Base-by-base conservation (phyloP, 306 rosid genomes). In the Carpinus fangiana region DNA sequence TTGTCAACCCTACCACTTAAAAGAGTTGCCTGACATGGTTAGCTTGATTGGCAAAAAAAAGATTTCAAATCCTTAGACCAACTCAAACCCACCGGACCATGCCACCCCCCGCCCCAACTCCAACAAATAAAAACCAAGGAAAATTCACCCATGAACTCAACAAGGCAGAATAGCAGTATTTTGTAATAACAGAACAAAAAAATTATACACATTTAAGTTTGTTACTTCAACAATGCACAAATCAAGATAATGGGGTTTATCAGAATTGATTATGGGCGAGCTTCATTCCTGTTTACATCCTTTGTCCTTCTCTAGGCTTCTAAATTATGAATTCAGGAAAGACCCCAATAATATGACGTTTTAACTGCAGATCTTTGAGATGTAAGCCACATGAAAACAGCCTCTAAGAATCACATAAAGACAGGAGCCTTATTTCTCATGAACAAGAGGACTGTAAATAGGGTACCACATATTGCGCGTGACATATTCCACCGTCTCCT, bases 391-490 rank as follows among this genome's bases (percentile, higher is more conserved):
- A 72, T 62, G 48, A 76, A 36, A 54, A 78, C 20, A 77, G 74
- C 72, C 76, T 12, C 28, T 12, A 2, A 73, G 21, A 48, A 17
- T 41, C 70, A 34, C 12, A 8, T 8, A 50, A 59, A 31, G 18
- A 5, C 43, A 1, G 55, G 18, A 53, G 21, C 66, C 80, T 78
- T 78, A 94, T 72, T 86, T 90, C 78, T 92, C 94, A 50, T 90
- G 97, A 84, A 94, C 96, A 78, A 89, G 96, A 50, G 98, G 96
- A 73, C 82, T 80, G 87, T 94, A 94, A 84, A 89, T 75, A 26
- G 96, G 97, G 87, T 74, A 90, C 98, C 98, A 94, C 97, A 94
- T 90, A 34, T 57, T 88, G 72, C 57, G 55, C 69, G 84, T 84
- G 20, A 94, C 83, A 45, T 89, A 88, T 52, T 86, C 80, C 81